Base-by-base conservation (phyloP, 257 asterid species). In the Knoxia roxburghii region DNA sequence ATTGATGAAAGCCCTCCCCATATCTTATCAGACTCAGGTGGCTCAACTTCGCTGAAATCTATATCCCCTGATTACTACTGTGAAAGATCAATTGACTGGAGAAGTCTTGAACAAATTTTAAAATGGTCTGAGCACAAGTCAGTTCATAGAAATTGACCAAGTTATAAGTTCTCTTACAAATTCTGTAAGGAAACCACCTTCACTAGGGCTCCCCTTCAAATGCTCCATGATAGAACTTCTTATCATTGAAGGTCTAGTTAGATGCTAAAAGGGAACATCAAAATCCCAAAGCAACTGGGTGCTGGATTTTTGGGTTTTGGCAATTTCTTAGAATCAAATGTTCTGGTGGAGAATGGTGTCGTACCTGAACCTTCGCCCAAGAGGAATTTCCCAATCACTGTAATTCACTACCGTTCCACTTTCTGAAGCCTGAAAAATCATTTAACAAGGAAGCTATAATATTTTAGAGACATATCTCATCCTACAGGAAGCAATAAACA, bases 311-410 rank as follows among this genome's bases (percentile, higher is more conserved):
- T 7, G 23, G 12, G 18, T 14, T 46, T 43, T 49, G 24, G 54
- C 27, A 21, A 33, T 21, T 43, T 35, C 37, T 33, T 8, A 46
- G 23, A 56, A 56, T 27, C 41, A 70, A 21, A 45, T 30, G 24
- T 70, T 62, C 41, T 52, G 30, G 15, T 17, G 51, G 4, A 20
- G 51, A 27, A 4, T 68, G 54, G 75, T 54, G 23, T 71, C 84
- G 56, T 55, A 90, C 98, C 98, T 88, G 87, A 93, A 93, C 78
- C 98, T 84, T 75, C 98, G 97, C 61, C 98, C 97, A 55, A 93
- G 83, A 64, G 96, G 97, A 75, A 90, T 84, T 81, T 93, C 97
- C 98, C 98, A 93, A 73, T 93, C 98, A 81, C 88, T 93, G 87
- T 87, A 93, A 79, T 93, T 97, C 65, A 93, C 91, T 65, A 93